Base-by-base conservation (phyloP, 768 basidiomycete species). In the Leucosporidium creatinivorum region DNA sequence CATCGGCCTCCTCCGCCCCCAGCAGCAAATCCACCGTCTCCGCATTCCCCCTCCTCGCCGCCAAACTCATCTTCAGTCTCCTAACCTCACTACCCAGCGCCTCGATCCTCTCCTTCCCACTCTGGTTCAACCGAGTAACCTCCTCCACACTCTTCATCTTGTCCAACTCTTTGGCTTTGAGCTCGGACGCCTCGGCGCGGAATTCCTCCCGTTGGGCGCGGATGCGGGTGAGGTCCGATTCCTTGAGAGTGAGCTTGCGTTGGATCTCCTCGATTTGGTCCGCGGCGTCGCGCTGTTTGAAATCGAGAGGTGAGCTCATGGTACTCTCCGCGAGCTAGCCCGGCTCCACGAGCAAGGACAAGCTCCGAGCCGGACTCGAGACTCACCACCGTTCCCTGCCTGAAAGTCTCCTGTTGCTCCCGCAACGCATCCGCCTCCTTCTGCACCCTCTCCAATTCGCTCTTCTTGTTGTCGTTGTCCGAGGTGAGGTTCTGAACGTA, bases 11-110 rank as follows among this genome's bases (percentile, higher is more conserved):
- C 33, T 75, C 74, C 0, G 50, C 50, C 12, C 51, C 48, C 9
- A 52, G 54, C 23, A 58, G 19, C 31, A 91, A 90, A 7, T 79
- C 79, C 77, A 93, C 81, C 44, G 91, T 80, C 58, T 91, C 87
- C 68, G 85, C 84, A 28, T 88, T 83, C 9, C 87, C 85, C 2
- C 83, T 81, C 31, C 85, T 79, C 0, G 90, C 89, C 25, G 89
- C 91, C n/a, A 93, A 80, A 36, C 84, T 83, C 21, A 87, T 82
- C 77, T 88, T 89, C 69, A 88, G 81, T 28, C 92, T 83, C 51
- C 80, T 82, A 17, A 88, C 79, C 77, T 97, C 91, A 2, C 87
- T 87, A 68, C 85, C 80, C 30, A 94, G 76, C 33, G 85, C 83
- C 18, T 77, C 76, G 54, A 97, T 86, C 49, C 92, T 87, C 67